Evolutionary conservation across 2,329 filamentous ascomycete species (phyloP).

Genomic region (Colletotrichum tanaceti): DNA sequence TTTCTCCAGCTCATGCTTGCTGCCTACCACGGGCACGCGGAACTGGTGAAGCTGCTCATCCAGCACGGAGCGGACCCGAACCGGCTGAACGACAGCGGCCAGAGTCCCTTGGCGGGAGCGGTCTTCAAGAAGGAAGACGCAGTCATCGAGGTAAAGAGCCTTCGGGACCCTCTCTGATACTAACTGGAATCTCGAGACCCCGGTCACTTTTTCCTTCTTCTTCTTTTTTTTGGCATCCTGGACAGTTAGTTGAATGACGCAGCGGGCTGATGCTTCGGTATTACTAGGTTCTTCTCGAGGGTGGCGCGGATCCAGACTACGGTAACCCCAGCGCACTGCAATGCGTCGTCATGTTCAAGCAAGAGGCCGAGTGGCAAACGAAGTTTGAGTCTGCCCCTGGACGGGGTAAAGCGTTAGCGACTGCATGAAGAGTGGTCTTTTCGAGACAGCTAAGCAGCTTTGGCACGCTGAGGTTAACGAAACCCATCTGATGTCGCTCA

Average conservation of each 20-base stretch:
- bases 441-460: too few relatives aligned
- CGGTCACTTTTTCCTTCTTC: too few relatives aligned
- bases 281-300: slow-evolving; percentile 60
- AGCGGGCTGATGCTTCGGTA: not conserved
- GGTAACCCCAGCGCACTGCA: slow-evolving; percentile 62
- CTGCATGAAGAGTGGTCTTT: slow-evolving; percentile 1
- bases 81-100: slow-evolving; percentile 73
- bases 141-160: slow-evolving; percentile 65
- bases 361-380: slow-evolving; percentile 61
- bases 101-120: slow-evolving; percentile 76
- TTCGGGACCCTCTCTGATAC: not conserved
- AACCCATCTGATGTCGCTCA: too few relatives aligned
- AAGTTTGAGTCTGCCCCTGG: slow-evolving; percentile 63
- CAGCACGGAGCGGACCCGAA: slow-evolving; percentile 75
- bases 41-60: slow-evolving; percentile 70
- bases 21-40: slow-evolving; percentile 74
- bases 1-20: slow-evolving; percentile 76
- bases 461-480: not conserved
- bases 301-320: slow-evolving; percentile 65
- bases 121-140: slow-evolving; percentile 78
- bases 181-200: not conserved
- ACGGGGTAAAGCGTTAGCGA: slow-evolving; percentile 58
- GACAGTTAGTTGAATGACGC: not conserved
- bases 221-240: not conserved
- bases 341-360: slow-evolving; percentile 64